A percentile compares a stretch with the other conserved stretches of the same genome.
phyloP scores from a whole-genome alignment of 352 stramenopile species.

The Pythium graminicola region DNA sequence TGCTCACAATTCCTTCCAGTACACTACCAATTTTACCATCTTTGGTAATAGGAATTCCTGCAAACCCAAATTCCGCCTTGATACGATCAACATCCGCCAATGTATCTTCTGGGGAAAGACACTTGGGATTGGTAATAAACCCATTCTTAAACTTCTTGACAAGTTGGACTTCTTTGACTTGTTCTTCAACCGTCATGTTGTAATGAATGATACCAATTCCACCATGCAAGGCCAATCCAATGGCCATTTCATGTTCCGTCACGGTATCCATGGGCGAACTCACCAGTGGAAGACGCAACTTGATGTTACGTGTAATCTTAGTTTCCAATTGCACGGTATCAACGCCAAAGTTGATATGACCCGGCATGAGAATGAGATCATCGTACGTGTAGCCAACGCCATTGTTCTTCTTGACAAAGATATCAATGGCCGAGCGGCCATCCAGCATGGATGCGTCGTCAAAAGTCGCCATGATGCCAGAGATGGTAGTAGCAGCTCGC shows the following conservation, averaged over 20 bases:
- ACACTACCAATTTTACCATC: conserved; percentile 96
- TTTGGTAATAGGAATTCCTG: conserved; percentile 98
- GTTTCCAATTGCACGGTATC: conserved; percentile 94
- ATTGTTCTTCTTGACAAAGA: conserved; percentile 85
- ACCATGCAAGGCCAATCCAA: conserved; percentile 98
- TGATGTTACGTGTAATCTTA: conserved; percentile 93
- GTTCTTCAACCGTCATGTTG: conserved; percentile 98
- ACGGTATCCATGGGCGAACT: conserved; percentile 99
- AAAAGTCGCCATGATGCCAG: conserved; percentile 34
- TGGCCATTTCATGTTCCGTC: conserved; percentile 99
- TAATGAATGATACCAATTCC: conserved; percentile 99
- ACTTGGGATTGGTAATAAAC: conserved; percentile 99
- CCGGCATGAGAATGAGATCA: conserved; percentile 72
- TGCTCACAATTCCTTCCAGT: conserved; percentile 98
- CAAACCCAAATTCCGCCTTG: conserved; percentile 96
- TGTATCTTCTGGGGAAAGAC: conserved; percentile 93
- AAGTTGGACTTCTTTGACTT: conserved; percentile 90
- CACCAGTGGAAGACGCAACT: conserved; percentile 93
- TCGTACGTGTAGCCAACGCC: conserved; percentile 69
- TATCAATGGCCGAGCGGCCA: conserved; percentile 68
- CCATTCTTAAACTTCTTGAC: conserved; percentile 99
- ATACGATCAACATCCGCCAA: conserved; percentile 94
- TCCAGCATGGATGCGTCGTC: conserved; percentile 49
- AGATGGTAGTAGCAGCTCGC: no score
- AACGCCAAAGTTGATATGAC: conserved; percentile 93